phyloP scores from a whole-genome alignment of 169 alveolate genomes.

The Plasmodium billcollinsi region DNA sequence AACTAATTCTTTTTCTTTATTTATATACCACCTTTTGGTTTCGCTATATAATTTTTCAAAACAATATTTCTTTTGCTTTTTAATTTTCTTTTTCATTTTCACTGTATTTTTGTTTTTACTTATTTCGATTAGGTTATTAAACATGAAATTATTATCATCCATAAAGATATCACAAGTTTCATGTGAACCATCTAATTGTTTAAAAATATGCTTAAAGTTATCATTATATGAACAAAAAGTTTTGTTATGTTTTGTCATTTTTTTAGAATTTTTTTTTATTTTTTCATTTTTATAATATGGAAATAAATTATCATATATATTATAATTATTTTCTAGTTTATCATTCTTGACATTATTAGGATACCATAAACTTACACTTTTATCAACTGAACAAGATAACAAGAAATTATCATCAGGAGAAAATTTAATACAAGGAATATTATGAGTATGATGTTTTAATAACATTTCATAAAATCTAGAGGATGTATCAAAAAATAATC shows the following conservation, averaged over 20 bases:
- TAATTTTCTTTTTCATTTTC: background rate
- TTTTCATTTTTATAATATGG: constrained; percentile 10
- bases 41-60: constrained; percentile 41
- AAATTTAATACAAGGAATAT: constrained; percentile 69
- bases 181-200: too few species aligned
- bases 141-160: background rate
- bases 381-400: constrained; percentile 72
- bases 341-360: constrained; percentile 42
- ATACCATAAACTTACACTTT: constrained; percentile 54
- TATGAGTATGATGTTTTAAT: constrained; percentile 54
- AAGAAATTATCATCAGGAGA: constrained; percentile 70
- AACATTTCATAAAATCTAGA: constrained; percentile 59
- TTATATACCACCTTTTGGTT: constrained; percentile 34
- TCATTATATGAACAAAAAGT: too few species aligned
- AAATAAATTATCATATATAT: constrained; percentile 59
- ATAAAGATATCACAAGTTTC: too few species aligned
- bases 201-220: too few species aligned
- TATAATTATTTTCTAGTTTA: constrained; percentile 19
- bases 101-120: background rate
- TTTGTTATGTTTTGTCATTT: background rate
- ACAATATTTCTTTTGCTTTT: constrained; percentile 1
- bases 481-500: constrained; percentile 43
- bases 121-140: background rate
- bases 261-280: background rate
- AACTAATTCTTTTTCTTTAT: constrained; percentile 52